A percentile compares a stretch with the other conserved stretches of the same genome.
These are phyloP conservation scores for Lentinus tigrinus DNA, from an alignment of 768 basidiomycete species.

Conservation along the genomic window DNA sequence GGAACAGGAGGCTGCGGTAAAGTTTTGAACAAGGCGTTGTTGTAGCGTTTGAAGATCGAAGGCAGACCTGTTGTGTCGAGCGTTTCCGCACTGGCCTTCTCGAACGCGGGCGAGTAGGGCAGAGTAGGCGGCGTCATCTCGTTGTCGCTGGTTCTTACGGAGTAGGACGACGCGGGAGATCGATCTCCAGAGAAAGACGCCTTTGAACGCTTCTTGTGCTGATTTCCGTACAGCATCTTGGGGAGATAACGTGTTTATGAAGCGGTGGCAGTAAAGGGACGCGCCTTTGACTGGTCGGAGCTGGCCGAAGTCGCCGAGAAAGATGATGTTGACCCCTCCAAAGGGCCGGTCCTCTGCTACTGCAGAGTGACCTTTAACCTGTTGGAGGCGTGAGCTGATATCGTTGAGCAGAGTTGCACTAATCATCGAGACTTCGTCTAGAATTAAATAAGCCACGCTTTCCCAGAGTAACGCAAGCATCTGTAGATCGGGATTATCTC, in stretches of 20 bases:
- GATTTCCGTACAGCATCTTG: background rate
- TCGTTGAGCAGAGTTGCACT: conserved; percentile 21
- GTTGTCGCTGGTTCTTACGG: background rate
- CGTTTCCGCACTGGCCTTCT: background rate
- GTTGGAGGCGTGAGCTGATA: conserved; percentile 20
- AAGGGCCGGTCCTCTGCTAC: conserved; percentile 15
- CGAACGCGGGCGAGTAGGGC: background rate
- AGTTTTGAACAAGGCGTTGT: background rate
- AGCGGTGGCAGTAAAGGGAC: conserved; percentile 19
- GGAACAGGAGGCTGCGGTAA: background rate
- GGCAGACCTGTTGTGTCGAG: background rate
- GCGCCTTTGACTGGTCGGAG: conserved; percentile 22
- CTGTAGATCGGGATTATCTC: background rate
- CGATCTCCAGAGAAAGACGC: background rate
- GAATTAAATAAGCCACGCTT: conserved; percentile 16
- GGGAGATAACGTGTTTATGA: background rate
- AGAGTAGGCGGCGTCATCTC: background rate
- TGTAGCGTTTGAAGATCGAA: background rate
- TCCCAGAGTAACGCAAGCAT: conserved; percentile 16
- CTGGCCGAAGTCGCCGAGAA: conserved; percentile 32
- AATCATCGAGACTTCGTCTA: conserved; percentile 26
- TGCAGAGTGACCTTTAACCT: conserved; percentile 18
- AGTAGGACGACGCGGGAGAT: background rate
- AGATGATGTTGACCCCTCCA: conserved; percentile 34
- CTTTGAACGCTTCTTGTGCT: background rate